phyloP scores from a whole-genome alignment of 495 filamentous ascomycete species.

The Staphylotrichum longicolle region DNA sequence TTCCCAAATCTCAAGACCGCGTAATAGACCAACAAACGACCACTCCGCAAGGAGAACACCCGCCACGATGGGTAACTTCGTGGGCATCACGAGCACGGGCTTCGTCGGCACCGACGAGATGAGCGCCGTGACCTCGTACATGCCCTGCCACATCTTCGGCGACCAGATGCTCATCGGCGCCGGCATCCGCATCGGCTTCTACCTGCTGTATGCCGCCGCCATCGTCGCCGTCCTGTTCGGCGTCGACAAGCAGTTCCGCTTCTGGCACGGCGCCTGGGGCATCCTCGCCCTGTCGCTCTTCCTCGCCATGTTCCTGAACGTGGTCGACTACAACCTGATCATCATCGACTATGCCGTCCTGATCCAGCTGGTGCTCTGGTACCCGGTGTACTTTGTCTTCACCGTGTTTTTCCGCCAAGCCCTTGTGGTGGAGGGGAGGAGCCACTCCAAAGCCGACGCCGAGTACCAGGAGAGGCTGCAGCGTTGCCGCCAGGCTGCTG shows the following conservation, averaged over 20 bases:
- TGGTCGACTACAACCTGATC: constrained; percentile 28
- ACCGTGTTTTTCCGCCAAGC: constrained; percentile 33
- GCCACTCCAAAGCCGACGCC: constrained; percentile 16
- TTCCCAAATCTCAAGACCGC: too few species aligned
- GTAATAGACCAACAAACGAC: not conserved
- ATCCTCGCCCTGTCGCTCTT: constrained; percentile 33
- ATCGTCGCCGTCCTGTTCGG: constrained; percentile 32
- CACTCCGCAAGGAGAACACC: not conserved
- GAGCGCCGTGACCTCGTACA: constrained; percentile 33
- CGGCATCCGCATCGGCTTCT: constrained; percentile 35
- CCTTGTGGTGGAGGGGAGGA: constrained; percentile 21
- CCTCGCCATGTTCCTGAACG: constrained; percentile 32
- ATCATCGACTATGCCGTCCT: constrained; percentile 36
- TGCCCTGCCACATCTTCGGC: constrained; percentile 36
- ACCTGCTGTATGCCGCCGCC: constrained; percentile 33
- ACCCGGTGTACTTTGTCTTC: constrained; percentile 35
- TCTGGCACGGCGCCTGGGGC: constrained; percentile 36
- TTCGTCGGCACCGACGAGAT: constrained; percentile 34
- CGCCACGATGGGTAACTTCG: constrained; percentile 30
- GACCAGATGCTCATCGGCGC: constrained; percentile 37
- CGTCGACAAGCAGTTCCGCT: constrained; percentile 35
- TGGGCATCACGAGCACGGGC: constrained; percentile 30
- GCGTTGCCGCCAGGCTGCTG: constrained; percentile 16
- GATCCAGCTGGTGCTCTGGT: constrained; percentile 35
- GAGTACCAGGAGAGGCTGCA: constrained; percentile 28